Conservation (phyloP, 805 yeast genomes). For the Myxozyma mucilagina region DNA sequence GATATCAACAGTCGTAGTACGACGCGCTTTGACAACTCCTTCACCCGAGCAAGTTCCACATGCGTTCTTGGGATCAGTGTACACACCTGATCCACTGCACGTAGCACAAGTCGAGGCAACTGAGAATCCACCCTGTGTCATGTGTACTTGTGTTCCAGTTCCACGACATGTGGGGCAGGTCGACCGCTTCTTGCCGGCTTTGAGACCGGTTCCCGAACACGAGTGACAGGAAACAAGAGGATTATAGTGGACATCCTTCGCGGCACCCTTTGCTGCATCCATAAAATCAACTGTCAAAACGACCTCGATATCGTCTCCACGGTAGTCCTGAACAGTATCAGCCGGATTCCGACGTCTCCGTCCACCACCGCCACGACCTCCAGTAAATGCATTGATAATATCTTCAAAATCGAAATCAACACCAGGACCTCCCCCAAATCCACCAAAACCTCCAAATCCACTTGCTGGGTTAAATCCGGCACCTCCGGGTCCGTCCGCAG, state of each 20-base stretch:
- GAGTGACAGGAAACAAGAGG: slow-evolving; percentile 74
- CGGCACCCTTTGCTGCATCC: slow-evolving; percentile 81
- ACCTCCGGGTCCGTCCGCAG: slow-evolving; percentile 51
- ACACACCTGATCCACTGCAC: slow-evolving; percentile 89
- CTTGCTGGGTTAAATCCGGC: slow-evolving; percentile 55
- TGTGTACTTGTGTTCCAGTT: slow-evolving; percentile 84
- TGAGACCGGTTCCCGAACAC: slow-evolving; percentile 85
- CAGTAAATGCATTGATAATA: slow-evolving; percentile 57
- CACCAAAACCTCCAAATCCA: slow-evolving; percentile 46
- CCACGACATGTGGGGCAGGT: slow-evolving; percentile 92
- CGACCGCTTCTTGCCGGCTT: slow-evolving; percentile 66
- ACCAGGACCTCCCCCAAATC: slow-evolving; percentile 40
- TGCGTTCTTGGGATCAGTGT: slow-evolving; percentile 62
- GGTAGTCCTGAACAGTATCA: slow-evolving; percentile 65
- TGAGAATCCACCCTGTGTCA: slow-evolving; percentile 89
- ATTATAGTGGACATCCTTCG: slow-evolving; percentile 64
- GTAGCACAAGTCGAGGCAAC: slow-evolving; percentile 89
- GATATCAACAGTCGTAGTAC: slow-evolving; percentile 75
- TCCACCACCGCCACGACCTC: slow-evolving; percentile 43
- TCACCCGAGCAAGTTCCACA: slow-evolving; percentile 85
- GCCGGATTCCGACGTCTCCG: slow-evolving; percentile 41
- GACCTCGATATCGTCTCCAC: slow-evolving; percentile 76
- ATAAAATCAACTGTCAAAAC: slow-evolving; percentile 72
- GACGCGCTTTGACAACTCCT: slow-evolving; percentile 70
- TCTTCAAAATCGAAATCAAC: slow-evolving; percentile 60